Base-by-base conservation (phyloP, 1,284 basidiomycete genomes). In the Veloboletus limbatus region DNA sequence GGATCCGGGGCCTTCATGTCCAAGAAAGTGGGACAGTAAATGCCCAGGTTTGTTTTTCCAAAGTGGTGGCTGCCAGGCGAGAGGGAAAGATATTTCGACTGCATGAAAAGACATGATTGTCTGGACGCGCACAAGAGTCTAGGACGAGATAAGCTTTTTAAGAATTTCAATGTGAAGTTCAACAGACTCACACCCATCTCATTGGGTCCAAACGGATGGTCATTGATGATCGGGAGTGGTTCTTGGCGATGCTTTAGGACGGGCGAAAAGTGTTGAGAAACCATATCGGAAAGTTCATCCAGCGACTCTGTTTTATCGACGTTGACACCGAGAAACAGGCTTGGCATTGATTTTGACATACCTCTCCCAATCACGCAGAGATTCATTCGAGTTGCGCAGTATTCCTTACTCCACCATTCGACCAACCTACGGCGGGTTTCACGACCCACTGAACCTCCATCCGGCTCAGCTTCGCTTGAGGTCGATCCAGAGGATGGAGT, bases 1-100 rank as follows among this genome's bases (percentile, higher is more conserved):
- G 1, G 94, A 97, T 1, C 97, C 97, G 30, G 88, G 84, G 4
- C 97, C 97, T 71, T 99, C 97, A 66, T 99, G 96, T 0, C 97
- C 97, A 39, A 97, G 70, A 61, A 97, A 86, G 67, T 97, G 92
- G 3, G 84, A 78, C 16, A 99, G 63, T 65, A 94, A 89, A 52
- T 81, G 72, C 3, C 77, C 82, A 2, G 97, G 96, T 72, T 94
- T 94, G 61, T 85, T 75, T 28, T 80, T 76, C 81, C 89, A 97
- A 37, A 83, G 72, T 1, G 86, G 82, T 6, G 81, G 74, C 62
- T 97, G 86, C 65, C 94, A 93, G 20, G 86, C 86, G 50, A 96
- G 72, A 14, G 92, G 92, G 70, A 97, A 97, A 3, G 85, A 84
- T 35, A 99, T 77, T 61, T 97, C 94, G 49, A 99, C 63, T 1